phyloP scores from a whole-genome alignment of 768 basidiomycete genomes.

The Trichaptum fuscoviolaceum region DNA sequence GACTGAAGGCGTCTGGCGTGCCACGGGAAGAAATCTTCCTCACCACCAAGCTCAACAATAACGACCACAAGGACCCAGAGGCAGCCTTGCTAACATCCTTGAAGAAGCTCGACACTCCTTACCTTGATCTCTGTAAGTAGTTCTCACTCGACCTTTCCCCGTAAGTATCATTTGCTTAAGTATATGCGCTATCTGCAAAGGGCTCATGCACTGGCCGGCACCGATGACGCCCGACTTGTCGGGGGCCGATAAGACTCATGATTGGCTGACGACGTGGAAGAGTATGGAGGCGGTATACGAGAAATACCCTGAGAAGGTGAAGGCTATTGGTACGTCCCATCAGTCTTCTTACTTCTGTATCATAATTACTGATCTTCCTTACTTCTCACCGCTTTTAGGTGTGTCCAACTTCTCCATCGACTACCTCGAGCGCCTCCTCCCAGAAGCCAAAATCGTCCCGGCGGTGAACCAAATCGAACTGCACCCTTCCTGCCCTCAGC shows the following conservation, averaged over 20 bases:
- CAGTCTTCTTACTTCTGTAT: not conserved
- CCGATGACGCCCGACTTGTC: conserved; percentile 55
- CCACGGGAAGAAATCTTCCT: conserved; percentile 72
- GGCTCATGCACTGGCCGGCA: conserved; percentile 82
- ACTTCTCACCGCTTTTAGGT: conserved; percentile 25
- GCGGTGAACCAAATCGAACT: conserved; percentile 79
- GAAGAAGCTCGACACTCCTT: conserved; percentile 60
- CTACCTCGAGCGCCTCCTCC: conserved; percentile 57
- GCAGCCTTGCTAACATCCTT: conserved; percentile 69
- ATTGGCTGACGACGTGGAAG: conserved; percentile 79
- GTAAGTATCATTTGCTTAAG: not conserved
- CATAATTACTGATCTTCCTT: conserved; percentile 5
- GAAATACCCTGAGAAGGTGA: conserved; percentile 64
- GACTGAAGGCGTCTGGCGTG: conserved; percentile 72
- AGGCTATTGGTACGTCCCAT: conserved; percentile 56
- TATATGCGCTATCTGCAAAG: conserved; percentile 24
- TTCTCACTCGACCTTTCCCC: conserved; percentile 13
- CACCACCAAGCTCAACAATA: conserved; percentile 67
- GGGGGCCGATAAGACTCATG: conserved; percentile 45
- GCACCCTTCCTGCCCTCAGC: conserved; percentile 69
- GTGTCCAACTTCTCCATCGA: conserved; percentile 69
- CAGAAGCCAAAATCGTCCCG: conserved; percentile 50
- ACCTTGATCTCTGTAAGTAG: conserved; percentile 70
- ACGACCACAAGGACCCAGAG: conserved; percentile 52
- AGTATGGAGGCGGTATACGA: conserved; percentile 65